Evolutionary conservation across 2,329 filamentous ascomycete genomes (phyloP).

Genomic region (Ophioceras dolichostomum): DNA sequence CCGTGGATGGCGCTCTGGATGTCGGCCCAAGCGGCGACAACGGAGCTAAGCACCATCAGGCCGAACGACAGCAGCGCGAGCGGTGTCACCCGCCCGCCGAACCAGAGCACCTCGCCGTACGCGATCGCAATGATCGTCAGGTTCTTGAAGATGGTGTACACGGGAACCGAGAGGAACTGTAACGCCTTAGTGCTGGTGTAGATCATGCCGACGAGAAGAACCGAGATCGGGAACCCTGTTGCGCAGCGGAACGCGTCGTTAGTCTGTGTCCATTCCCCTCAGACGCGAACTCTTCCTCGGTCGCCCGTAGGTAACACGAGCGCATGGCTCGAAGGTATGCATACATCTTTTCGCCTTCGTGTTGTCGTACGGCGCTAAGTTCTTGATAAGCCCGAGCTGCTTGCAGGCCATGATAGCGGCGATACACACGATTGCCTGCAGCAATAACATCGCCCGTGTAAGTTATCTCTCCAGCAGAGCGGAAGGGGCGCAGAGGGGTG

Average conservation of each 20-base stretch:
- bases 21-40: constrained; percentile 95
- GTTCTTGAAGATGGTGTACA: constrained; percentile 99
- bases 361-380: constrained; percentile 66
- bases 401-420: constrained; percentile 75
- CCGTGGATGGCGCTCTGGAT: constrained; percentile 72
- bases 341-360: constrained; percentile 89
- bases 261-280: too few species aligned
- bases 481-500: not conserved
- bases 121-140: constrained; percentile 97
- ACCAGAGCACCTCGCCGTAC: constrained; percentile 97
- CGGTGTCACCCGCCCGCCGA: constrained; percentile 80
- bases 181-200: constrained; percentile 95
- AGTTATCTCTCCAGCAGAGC: too few species aligned
- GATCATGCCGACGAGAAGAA: constrained; percentile 97
- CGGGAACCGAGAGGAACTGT: constrained; percentile 91
- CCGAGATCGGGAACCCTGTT: constrained; percentile 87
- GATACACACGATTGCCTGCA: constrained; percentile 79
- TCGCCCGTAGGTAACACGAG: constrained; percentile 2
- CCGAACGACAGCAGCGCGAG: constrained; percentile 89
- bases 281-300: too few species aligned
- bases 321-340: too few species aligned
- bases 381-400: constrained; percentile 68
- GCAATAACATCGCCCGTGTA: too few species aligned
- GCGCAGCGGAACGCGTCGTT: not conserved
- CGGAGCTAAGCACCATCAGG: constrained; percentile 88